phyloP scores from a whole-genome alignment of 148 eudicot genomes.

The Selenicereus undatus region DNA sequence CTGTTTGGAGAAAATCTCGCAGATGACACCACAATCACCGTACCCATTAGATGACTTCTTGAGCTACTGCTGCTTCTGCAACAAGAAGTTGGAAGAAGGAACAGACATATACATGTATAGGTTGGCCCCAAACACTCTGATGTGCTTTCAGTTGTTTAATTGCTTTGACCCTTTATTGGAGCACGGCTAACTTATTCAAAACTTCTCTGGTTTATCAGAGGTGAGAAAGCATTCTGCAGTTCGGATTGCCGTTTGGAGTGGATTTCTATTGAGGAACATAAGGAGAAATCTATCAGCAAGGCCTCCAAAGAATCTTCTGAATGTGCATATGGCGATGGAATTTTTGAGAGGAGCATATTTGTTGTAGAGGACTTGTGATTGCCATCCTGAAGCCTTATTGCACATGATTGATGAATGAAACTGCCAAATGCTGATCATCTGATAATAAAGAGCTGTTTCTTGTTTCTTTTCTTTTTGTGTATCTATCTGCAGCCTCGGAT shows the following conservation, averaged over 20 bases:
- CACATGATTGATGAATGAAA: slow-evolving; percentile 48
- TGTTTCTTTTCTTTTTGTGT: slow-evolving; percentile 24
- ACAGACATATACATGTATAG: slow-evolving; percentile 93
- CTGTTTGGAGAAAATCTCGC: slow-evolving; percentile 9
- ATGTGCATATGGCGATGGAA: slow-evolving; percentile 35
- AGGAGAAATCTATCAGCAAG: slow-evolving; percentile 37
- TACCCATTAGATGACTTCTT: slow-evolving; percentile 56
- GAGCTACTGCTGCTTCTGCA: slow-evolving; percentile 72
- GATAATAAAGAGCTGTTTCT: slow-evolving; percentile 59
- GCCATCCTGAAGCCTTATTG: slow-evolving; percentile 30
- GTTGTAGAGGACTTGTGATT: slow-evolving; percentile 32
- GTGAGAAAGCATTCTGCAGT: slow-evolving; percentile 95
- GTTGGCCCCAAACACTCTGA: slow-evolving; percentile 31
- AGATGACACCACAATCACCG: slow-evolving; percentile 21
- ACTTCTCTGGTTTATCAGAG: slow-evolving; percentile 45
- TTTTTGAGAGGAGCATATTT: slow-evolving; percentile 51
- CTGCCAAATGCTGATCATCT: slow-evolving; percentile 41
- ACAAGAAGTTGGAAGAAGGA: slow-evolving; percentile 72
- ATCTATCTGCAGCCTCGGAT: slow-evolving; percentile 62
- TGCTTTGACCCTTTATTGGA: not conserved
- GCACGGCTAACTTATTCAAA: slow-evolving; percentile 4
- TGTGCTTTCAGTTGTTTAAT: not conserved
- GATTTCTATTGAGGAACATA: slow-evolving; percentile 66
- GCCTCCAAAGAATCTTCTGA: slow-evolving; percentile 28
- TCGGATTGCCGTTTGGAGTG: slow-evolving; percentile 61